Evolutionary conservation across 2,329 filamentous ascomycete genomes (phyloP).

Genomic region (Chaetomium strumarium): DNA sequence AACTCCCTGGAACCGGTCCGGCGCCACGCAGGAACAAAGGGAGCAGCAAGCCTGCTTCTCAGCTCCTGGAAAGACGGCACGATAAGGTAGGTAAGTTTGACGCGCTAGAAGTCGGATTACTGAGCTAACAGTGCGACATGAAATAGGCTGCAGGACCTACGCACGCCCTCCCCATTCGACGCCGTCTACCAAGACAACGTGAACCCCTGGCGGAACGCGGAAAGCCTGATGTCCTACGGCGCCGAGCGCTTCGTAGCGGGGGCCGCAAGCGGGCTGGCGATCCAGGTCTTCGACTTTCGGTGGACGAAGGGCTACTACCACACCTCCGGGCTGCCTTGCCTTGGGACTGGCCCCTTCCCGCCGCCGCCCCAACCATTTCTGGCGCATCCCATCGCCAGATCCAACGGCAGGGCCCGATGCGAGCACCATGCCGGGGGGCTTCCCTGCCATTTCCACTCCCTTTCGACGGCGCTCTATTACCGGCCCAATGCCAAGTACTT

Average conservation of each 20-base stretch:
- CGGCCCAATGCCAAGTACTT: slow-evolving; percentile 46
- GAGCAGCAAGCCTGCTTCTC: slow-evolving; percentile 39
- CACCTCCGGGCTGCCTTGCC: slow-evolving; percentile 43
- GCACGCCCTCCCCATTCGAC: slow-evolving; percentile 42
- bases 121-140: neutral
- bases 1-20: slow-evolving; percentile 42
- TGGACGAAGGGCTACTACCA: slow-evolving; percentile 44
- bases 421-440: slow-evolving; percentile 28
- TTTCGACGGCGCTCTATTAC: slow-evolving; percentile 39
- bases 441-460: slow-evolving; percentile 43
- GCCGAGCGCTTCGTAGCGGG: slow-evolving; percentile 47
- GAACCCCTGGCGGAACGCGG: slow-evolving; percentile 40
- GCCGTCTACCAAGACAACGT: slow-evolving; percentile 49
- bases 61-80: slow-evolving; percentile 51
- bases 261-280: slow-evolving; percentile 36
- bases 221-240: slow-evolving; percentile 45
- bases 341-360: slow-evolving; percentile 32
- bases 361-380: slow-evolving; percentile 30
- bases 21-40: slow-evolving; percentile 27
- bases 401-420: slow-evolving; percentile 28
- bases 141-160: slow-evolving; percentile 41
- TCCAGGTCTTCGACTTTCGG: slow-evolving; percentile 52
- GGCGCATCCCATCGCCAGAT: slow-evolving; percentile 9
- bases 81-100: slow-evolving; percentile 34
- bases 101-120: neutral